Evolutionary conservation across 2,329 filamentous ascomycete genomes (phyloP).

Genomic region (Aureobasidium sp.): DNA sequence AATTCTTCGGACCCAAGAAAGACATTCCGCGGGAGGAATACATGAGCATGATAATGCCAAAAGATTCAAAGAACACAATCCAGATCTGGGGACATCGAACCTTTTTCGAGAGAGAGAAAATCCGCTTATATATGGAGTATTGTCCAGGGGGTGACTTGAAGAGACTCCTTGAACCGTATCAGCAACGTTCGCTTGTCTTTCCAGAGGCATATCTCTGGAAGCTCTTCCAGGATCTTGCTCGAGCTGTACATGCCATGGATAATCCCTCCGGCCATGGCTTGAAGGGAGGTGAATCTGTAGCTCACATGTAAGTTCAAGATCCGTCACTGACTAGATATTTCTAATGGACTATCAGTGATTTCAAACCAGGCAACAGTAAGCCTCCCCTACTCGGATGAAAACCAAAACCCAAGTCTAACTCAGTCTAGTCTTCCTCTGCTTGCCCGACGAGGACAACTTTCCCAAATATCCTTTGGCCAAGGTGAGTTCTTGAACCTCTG

Average conservation of each 20-base stretch:
- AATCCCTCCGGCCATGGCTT: not conserved
- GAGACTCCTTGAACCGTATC: not conserved
- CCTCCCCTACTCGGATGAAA: too few relatives aligned
- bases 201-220: constrained; percentile 21
- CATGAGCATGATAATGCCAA: not conserved
- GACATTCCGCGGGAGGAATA: not conserved
- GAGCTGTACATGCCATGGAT: not conserved
- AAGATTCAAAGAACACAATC: not conserved
- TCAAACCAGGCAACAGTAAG: constrained; percentile 11
- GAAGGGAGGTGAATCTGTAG: not conserved
- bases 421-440: not conserved
- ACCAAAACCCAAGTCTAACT: not conserved
- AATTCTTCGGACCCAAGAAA: not conserved
- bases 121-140: constrained; percentile 18
- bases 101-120: not conserved
- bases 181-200: not conserved
- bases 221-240: constrained; percentile 17
- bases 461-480: constrained; percentile 3
- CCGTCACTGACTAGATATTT: too few relatives aligned
- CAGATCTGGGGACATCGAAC: not conserved
- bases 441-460: not conserved
- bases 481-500: not conserved
- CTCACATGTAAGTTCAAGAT: not conserved
- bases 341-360: not conserved
- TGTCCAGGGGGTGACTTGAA: constrained; percentile 8